Evolutionary conservation across 2,329 filamentous ascomycete species (phyloP).

Genomic region (Dactylellina haptotyla): DNA sequence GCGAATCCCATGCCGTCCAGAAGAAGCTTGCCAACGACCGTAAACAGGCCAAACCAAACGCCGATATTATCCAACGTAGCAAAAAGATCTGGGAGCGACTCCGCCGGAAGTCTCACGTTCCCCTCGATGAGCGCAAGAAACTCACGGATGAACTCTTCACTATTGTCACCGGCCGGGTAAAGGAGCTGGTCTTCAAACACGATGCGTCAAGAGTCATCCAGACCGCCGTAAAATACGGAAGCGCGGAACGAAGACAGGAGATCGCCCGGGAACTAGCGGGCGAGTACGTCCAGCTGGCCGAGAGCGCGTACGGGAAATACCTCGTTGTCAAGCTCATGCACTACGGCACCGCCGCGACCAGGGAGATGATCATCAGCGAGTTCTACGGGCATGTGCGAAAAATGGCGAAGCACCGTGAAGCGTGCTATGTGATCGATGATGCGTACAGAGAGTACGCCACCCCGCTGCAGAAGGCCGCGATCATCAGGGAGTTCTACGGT

Average conservation of each 20-base stretch:
- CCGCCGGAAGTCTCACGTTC: slow-evolving; percentile 90
- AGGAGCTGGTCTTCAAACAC: slow-evolving; percentile 98
- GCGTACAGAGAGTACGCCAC: slow-evolving; percentile 91
- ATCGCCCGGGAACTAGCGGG: slow-evolving; percentile 89
- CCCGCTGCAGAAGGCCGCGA: slow-evolving; percentile 81
- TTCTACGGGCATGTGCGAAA: slow-evolving; percentile 94
- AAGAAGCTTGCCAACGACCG: slow-evolving; percentile 87
- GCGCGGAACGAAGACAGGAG: slow-evolving; percentile 80
- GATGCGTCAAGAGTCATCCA: slow-evolving; percentile 96
- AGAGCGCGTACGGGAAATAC: slow-evolving; percentile 97
- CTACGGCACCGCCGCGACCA: slow-evolving; percentile 86
- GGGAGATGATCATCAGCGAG: slow-evolving; percentile 88
- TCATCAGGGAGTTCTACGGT: slow-evolving; percentile 96
- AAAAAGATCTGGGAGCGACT: slow-evolving; percentile 98
- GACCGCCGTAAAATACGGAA: slow-evolving; percentile 95
- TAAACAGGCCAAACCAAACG: slow-evolving; percentile 90
- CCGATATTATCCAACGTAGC: slow-evolving; percentile 84
- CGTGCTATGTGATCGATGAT: slow-evolving; percentile 97
- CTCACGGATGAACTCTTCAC: slow-evolving; percentile 88
- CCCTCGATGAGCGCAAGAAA: slow-evolving; percentile 84
- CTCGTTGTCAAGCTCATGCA: slow-evolving; percentile 93
- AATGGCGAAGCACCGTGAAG: slow-evolving; percentile 94
- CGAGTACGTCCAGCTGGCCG: slow-evolving; percentile 82
- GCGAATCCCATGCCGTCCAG: slow-evolving; percentile 92
- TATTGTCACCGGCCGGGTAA: slow-evolving; percentile 89